Conservation (phyloP, 305 asterid species). For the Solanum aculeatissimum region DNA sequence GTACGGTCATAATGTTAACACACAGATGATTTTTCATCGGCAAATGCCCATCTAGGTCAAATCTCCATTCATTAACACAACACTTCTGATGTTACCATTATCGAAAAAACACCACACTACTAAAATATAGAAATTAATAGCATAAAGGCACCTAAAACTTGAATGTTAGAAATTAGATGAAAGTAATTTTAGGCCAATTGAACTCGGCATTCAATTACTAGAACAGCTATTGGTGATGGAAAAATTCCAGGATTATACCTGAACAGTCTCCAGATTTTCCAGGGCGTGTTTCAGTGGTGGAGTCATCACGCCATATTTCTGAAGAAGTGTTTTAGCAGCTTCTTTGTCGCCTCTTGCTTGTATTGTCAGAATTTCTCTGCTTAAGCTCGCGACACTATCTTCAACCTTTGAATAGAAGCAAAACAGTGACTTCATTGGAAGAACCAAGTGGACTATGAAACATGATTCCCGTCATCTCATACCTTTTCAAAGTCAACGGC, state of each 20-base stretch:
- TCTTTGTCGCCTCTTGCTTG: constrained; percentile 88
- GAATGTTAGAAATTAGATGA: background rate
- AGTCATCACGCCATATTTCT: constrained; percentile 43
- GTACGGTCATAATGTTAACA: background rate
- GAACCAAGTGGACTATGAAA: background rate
- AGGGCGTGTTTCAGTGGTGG: constrained; percentile 55
- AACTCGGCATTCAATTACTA: background rate
- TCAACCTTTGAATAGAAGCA: constrained; percentile 41
- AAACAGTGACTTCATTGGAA: background rate
- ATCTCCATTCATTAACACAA: background rate
- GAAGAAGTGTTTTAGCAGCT: constrained; percentile 52
- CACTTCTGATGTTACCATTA: background rate
- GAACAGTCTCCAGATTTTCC: background rate
- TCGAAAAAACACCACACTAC: background rate
- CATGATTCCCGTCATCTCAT: background rate
- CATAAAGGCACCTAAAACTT: background rate
- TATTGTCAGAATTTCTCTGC: constrained; percentile 74
- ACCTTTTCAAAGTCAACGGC: constrained; percentile 84
- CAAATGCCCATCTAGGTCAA: background rate
- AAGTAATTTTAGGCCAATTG: background rate
- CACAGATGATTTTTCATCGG: background rate
- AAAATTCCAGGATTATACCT: constrained; percentile 1
- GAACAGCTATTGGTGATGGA: background rate
- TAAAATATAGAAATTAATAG: background rate
- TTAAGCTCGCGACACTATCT: constrained; percentile 69